Evolutionary conservation across 2,329 filamentous ascomycete species (phyloP), one percentile per base, ranked within the genome.

Genomic region (Ophiobolus disseminans): DNA sequence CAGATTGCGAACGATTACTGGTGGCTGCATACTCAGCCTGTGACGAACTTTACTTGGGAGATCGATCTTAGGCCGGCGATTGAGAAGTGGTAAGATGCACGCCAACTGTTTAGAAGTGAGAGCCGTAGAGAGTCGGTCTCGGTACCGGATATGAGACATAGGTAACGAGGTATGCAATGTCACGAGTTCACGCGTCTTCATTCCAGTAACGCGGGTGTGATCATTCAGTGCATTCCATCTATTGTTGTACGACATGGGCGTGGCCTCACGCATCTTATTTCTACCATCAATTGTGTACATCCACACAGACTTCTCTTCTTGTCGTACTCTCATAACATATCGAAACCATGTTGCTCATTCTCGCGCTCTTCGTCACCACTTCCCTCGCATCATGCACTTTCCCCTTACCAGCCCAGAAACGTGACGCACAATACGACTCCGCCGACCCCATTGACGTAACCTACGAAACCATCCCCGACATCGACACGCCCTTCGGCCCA

Each of bases 1-100:
- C 50, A 93, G 86, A 95, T 96, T 78, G 91, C 91, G 9, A 90
- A 95, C 57, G 83, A 84, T 9, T 96, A 96, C 66, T 96, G 90
- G 90, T 79, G 87, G 67, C 69, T 96, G 63, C 91, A 96, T 66
- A 88, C 86, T 0, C 91, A 96, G 76, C 88, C 87, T 23, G 82
- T 84, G 59, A 90, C 88, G 5, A 85, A 85, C 2, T 95, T 93
- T 65, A 91, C 89, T 0, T 89, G 90, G 66, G 90, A 95, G 75
- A 73, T 95, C 60, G 91, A 95, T 72, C 76, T 92, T 22, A 79
- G 91, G 55, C 90, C 91, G 1, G 91, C 84, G 72, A 79, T 91
- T 42, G 91, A 96, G 79, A 95, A 92, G 71, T 96, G 89, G 79
- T 92, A 80, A 58, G 39, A n/a, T 50, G 14, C 14, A 30, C n/a